Evolutionary conservation across 192 early-diverging fungal genomes (phyloP).

Genomic region (Coemansia sp.): DNA sequence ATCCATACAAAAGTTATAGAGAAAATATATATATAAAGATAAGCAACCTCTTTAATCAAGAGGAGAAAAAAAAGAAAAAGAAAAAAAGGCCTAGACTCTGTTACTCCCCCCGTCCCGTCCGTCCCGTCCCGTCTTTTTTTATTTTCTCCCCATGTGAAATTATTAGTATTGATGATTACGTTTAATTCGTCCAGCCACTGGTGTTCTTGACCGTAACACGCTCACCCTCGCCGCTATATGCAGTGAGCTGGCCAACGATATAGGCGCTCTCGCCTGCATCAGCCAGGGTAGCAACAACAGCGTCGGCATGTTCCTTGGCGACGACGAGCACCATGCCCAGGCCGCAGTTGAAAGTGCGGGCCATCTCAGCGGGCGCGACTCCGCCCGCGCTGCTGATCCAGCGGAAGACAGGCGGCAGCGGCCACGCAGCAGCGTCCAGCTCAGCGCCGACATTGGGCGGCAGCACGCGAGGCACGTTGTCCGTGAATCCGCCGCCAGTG

Average conservation of each 20-base stretch:
- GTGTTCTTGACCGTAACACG: conserved; percentile 34
- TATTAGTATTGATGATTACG: not conserved
- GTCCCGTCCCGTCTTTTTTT: not conserved
- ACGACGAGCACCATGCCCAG: conserved; percentile 97
- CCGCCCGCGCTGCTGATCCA: conserved; percentile 86
- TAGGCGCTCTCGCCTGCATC: conserved; percentile 67
- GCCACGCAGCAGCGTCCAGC: conserved; percentile 81
- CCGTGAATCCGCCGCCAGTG: conserved; percentile 96
- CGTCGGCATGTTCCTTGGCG: conserved; percentile 58
- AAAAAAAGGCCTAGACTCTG: not conserved
- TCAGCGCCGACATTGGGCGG: conserved; percentile 77
- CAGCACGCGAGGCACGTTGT: conserved; percentile 96
- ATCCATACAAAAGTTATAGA: not conserved
- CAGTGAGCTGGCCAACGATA: conserved; percentile 65
- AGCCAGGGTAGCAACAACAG: conserved; percentile 60
- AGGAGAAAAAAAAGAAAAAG: not conserved
- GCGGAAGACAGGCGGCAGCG: conserved; percentile 88
- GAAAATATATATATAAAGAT: not conserved
- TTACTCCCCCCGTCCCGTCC: not conserved
- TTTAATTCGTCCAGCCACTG: conserved; percentile 16
- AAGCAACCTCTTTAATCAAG: not conserved
- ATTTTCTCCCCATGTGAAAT: not conserved
- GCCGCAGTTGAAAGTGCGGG: conserved; percentile 98
- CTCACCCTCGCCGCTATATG: conserved; percentile 14
- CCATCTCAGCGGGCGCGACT: conserved; percentile 74